Percentiles rank a stretch among this genome's conserved stretches.
Evolutionary conservation across 306 rosid species (phyloP).

Genomic region (Gastrolobium villosum): DNA sequence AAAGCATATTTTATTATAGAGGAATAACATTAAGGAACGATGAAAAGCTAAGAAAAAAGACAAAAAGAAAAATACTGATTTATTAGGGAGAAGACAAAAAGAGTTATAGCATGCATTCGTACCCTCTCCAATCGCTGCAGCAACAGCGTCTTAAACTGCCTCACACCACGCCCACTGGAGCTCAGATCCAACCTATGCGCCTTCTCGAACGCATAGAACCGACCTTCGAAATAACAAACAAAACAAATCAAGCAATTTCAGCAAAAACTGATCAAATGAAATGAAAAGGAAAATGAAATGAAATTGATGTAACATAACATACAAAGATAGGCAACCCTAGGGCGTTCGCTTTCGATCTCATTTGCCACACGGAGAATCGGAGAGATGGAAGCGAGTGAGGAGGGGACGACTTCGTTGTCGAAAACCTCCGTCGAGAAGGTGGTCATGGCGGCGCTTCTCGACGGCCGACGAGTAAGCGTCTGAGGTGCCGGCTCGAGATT

Average conservation of each 20-base stretch:
- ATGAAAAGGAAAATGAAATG: neutral
- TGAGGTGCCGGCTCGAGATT: conserved; percentile 60
- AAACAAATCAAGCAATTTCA: neutral
- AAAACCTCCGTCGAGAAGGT: conserved; percentile 91
- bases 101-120: neutral
- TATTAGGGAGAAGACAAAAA: neutral
- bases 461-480: conserved; percentile 76
- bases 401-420: conserved; percentile 93
- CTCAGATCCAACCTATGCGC: conserved; percentile 92
- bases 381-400: conserved; percentile 84
- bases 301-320: neutral
- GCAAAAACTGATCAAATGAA: neutral
- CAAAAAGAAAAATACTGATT: too few species aligned
- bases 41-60: neutral
- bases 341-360: conserved; percentile 86
- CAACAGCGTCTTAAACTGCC: conserved; percentile 91
- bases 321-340: conserved; percentile 96
- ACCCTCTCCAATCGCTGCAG: conserved; percentile 93
- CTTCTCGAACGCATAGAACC: conserved; percentile 96
- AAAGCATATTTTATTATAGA: neutral
- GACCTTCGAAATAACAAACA: conserved; percentile 62
- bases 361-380: conserved; percentile 95
- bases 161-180: conserved; percentile 95
- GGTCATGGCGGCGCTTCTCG: conserved; percentile 86
- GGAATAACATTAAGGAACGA: neutral